Base-by-base conservation (phyloP, 73 alveolate species). In the Paramecium biaurelia region DNA sequence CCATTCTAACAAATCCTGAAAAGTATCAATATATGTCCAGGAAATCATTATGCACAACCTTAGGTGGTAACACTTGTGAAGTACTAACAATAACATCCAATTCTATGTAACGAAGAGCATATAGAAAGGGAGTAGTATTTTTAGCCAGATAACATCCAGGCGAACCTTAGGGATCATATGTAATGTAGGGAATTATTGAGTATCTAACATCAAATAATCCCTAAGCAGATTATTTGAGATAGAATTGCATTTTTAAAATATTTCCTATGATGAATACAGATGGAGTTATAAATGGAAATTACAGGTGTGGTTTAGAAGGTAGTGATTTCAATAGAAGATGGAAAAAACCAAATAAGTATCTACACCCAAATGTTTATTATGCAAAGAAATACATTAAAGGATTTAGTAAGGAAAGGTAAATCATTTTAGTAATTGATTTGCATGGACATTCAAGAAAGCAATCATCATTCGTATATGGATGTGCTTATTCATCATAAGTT, bases 101-200 rank as follows among this genome's bases (percentile, higher is more conserved):
- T 85, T 70, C 85, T 10, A 45, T 92, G 57, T 67, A 96, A 76
- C 85, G 92, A 10, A 70, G 93, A 41, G 70, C 70, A 8, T 70
- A 93, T 20, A 93, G 97, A 76, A 93, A 96, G 86, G 98, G 97
- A 8, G 96, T 97, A 1, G 96, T 95, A 12, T 47, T 95, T 32
- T 57, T 95, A 5, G 93, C 97, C 1, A 89, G 99, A 89, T 96
- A 93, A 15, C 99, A 97, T 93, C 99, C 99, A 5, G 99, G 99
- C 3, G 99, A 97, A 67, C 94, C 98, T 15, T 93, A 95, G 11
- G 98, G 98, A 20, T 92, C 97, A 41, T 96, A 94, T 72, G 93
- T 95, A 95, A 94, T 96, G 97, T 70, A 96, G 85, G 99, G 99
- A 0, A 86, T 95, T 30, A 95, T 96, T 8, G 98, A 96, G 42